Evolutionary conservation across 495 filamentous ascomycete genomes (phyloP), one percentile per base, ranked within the genome.

Genomic region (Xylaria grammica): DNA sequence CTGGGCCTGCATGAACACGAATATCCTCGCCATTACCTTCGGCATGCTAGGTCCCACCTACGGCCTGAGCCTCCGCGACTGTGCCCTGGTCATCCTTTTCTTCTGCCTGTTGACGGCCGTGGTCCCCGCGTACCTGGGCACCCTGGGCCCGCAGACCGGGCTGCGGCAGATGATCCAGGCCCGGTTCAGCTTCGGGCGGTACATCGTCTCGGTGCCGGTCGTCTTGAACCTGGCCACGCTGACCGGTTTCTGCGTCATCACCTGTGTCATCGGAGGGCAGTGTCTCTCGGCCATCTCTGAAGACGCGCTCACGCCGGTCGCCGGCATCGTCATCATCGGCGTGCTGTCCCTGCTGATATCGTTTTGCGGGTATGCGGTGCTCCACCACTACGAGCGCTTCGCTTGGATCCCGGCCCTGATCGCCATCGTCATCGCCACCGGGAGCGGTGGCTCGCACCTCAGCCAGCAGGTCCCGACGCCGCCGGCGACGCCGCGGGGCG

Each of bases 371-470:
- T 82, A 85, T 57, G 77, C 77, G 3, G 77, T 83, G 1, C 79
- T 90, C 32, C 81, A 89, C 67, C 65, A 80, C 11, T 89, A 86
- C 63, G 86, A 89, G 75, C 81, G 84, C 46, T 89, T 80, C 58
- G 84, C 86, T 17, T 89, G 86, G 86, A 81, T 85, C 67, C 76
- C 80, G 11, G 79, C 79, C 22, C 62, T 85, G 30, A 77, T 87
- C 26, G 79, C 85, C 13, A 78, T 87, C 40, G 68, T 78, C 53
- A 78, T 86, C 7, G 66, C 80, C 15, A 75, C 78, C 3, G 82
- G 80, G 36, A 71, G 71, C 49, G 75, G 77, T 42, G 79, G 78
- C 15, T 70, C 69, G 4, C 63, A 68, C 40, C 74, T 81, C 19
- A 24, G 40, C 7, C 22, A 74, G 54, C 77, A 80, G 59, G 71